Evolutionary conservation across 73 alveolate species (phyloP), one percentile per base, ranked within the genome.

Genomic region (Blepharisma japonicum): DNA sequence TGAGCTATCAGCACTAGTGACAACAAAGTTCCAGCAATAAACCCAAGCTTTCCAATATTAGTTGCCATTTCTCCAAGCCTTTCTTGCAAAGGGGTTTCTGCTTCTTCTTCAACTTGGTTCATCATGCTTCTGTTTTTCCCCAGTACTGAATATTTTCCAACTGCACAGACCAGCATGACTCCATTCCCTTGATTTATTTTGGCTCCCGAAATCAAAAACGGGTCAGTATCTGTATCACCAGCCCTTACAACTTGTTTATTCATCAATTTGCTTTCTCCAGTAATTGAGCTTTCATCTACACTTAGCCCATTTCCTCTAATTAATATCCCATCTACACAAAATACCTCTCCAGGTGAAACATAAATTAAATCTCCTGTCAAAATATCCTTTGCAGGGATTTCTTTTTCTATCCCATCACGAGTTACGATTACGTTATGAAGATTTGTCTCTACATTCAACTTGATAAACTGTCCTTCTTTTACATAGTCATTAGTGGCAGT

Each of bases 21-120:
- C 23, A 97, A 88, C 47, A 96, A 51, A 18, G 89, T 74, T 5
- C 99, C 98, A 42, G 97, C 82, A 21, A 85, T 82, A 87, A 95
- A 83, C 6, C 99, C 99, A 61, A 95, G 87, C 80, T 87, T 88
- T 25, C 99, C 99, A 45, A 97, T 92, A 76, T 94, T 94, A 70
- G 92, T 92, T 0, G 98, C 99, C 21, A 97, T 95, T 27, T 91
- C 92, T 56, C 95, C 95, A 55, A 97, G 84, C 86, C 95, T 95
- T 84, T 89, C 87, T 82, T 94, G 94, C 21, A 95, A 89, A 6
- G 99, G 98, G 7, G 99, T 92, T 55, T 83, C 86, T 38, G 56
- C 55, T 45, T 47, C 80, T 71, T 85, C 96, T 20, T 85, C 89
- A 68, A 78, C 95, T 39, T 70, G 80, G 32, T 45, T 25, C 53